Percentiles rank a stretch among this genome's conserved stretches.
Conservation (phyloP, 768 basidiomycete genomes). For the Lactifluus subvellereus region DNA sequence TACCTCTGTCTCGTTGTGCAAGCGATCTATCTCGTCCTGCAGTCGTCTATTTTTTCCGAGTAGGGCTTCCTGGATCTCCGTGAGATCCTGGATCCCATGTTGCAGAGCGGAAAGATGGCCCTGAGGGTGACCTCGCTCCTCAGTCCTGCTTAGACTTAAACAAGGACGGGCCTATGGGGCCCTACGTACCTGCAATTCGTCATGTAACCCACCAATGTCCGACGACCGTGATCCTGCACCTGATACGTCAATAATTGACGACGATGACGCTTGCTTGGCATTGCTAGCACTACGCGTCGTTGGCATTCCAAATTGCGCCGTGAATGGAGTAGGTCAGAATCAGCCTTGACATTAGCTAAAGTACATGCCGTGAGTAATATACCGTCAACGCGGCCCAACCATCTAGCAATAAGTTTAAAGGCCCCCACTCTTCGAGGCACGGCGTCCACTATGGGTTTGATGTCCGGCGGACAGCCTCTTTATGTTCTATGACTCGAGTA, state of each 20-base stretch:
- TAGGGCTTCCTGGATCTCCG: neutral
- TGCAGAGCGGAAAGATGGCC: constrained; percentile 13
- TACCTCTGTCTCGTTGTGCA: constrained; percentile 6
- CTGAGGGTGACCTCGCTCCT: neutral
- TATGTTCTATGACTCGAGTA: neutral
- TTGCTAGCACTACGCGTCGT: constrained; percentile 14
- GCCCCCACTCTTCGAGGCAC: too few relatives aligned
- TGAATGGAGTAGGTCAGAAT: neutral
- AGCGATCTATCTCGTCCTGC: constrained; percentile 5
- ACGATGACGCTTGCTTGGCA: neutral
- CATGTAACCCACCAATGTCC: neutral
- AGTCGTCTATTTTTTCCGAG: constrained; percentile 4
- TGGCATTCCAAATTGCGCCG: constrained; percentile 6
- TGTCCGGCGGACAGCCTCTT: too few relatives aligned
- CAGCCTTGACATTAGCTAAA: neutral
- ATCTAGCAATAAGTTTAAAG: too few relatives aligned
- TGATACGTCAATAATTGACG: neutral
- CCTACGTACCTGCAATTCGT: neutral
- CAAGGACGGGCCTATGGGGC: neutral
- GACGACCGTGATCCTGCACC: neutral
- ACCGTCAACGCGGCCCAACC: neutral
- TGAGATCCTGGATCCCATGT: constrained; percentile 5
- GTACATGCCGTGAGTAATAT: neutral
- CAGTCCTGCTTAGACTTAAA: neutral
- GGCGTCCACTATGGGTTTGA: too few relatives aligned